Conservation (phyloP, 164 flowering plant species). For the Piper longum region DNA sequence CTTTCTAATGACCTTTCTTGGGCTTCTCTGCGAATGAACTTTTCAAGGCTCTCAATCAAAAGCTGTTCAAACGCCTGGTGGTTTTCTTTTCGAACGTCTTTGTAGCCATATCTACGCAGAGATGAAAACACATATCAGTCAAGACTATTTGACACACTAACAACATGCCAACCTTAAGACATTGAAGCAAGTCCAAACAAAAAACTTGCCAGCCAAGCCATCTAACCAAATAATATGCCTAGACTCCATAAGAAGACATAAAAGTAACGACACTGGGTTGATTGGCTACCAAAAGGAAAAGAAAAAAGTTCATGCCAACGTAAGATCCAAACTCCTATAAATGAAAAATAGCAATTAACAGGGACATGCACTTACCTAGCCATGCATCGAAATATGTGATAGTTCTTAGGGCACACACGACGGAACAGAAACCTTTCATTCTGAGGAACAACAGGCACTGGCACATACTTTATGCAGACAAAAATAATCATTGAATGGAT, state of each 20-base stretch:
- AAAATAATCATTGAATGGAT: conserved; percentile 94
- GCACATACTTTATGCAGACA: conserved; percentile 93
- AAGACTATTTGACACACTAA: too few species aligned
- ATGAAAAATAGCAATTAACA: background rate
- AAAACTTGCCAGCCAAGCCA: background rate
- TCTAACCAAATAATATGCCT: background rate
- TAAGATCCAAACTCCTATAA: too few species aligned
- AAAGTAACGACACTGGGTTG: background rate
- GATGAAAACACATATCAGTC: background rate
- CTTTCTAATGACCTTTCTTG: conserved; percentile 88
- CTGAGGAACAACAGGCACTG: conserved; percentile 95
- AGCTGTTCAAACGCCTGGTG: conserved; percentile 93
- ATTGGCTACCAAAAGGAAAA: background rate
- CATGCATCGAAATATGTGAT: conserved; percentile 92
- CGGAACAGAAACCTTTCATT: conserved; percentile 89
- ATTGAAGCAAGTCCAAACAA: too few species aligned
- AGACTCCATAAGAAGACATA: background rate
- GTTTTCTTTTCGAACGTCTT: conserved; percentile 90
- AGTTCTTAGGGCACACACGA: conserved; percentile 75
- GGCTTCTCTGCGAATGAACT: conserved; percentile 88
- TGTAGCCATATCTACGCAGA: conserved; percentile 8
- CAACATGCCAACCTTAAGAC: background rate
- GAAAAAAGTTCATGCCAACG: background rate
- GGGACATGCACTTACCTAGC: conserved; percentile 43
- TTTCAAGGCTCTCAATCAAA: conserved; percentile 92